Base-by-base conservation (phyloP, 805 yeast species). In the Saccharomycopsis fibuligera region DNA sequence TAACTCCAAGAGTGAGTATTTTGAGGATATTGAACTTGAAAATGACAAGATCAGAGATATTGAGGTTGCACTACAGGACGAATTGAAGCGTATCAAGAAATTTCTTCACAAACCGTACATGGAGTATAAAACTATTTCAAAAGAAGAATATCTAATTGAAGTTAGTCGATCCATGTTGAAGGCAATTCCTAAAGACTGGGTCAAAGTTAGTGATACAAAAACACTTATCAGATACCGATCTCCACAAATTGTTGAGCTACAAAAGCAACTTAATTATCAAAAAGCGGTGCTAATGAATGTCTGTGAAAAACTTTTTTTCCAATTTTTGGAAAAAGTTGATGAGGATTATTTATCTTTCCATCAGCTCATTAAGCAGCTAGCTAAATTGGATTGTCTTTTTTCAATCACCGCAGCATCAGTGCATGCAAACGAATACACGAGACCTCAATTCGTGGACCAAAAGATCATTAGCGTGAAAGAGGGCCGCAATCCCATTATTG, bases 81-180 rank as follows among this genome's bases (percentile, higher is more conserved):
- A 85, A 54, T 64, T 90, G n/a, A 52, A 56, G 2, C 55, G 57
- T 0, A 68, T 85, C 2, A 67, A 77, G 43, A 59, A 51, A 1
- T 42, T 70, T 0, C 62, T 86, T 25, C 74, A 73, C 25, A 68
- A 86, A 25, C 85, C 90, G 0, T 68, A 74, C 35, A 60, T 84
- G 46, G 67, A 72, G 19, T 88, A 69, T 57, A 68, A 70, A 24
- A 73, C 80, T 12, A 79, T 76, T 47, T 72, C 75, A 44, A 81
- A 79, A 45, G 85, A 83, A 19, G 83, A 87, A 2, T 85, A 82
- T 58, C 66, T 90, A 42, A 73, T 93, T 21, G 96, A 90, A 58
- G 81, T 91, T 0, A 68, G 87, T 39, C 80, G 81, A 53, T 64
- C 74, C 10, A 76, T 76, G 39, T 68, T 74, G 1, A 76, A 75